A percentile compares a stretch with the other conserved stretches of the same genome.
Evolutionary conservation across 2,329 filamentous ascomycete species (phyloP).

Genomic region (Aspergillus sp.): DNA sequence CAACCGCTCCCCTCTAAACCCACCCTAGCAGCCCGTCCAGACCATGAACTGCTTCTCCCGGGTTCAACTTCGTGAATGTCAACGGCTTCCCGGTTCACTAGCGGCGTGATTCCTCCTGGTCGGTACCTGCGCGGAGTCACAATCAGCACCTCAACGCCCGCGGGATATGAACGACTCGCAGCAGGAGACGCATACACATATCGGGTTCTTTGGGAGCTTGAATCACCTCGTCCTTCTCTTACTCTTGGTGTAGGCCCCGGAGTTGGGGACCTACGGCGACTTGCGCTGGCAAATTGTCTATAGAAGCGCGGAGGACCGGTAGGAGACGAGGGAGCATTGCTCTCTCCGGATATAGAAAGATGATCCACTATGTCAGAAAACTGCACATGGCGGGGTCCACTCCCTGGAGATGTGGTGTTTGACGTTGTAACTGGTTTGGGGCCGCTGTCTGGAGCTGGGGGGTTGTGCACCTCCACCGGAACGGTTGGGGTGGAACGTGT

Average conservation of each 20-base stretch:
- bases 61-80: too few species aligned
- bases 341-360: background rate
- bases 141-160: too few species aligned
- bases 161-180: background rate
- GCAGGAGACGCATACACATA: background rate
- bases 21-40: too few species aligned
- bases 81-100: too few species aligned
- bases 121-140: background rate
- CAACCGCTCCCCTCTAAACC: too few species aligned
- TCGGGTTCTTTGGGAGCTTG: too few species aligned
- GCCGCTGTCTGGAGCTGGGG: background rate
- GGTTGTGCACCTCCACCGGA: background rate
- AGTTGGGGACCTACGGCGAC: background rate
- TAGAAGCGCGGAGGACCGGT: background rate
- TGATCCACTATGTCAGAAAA: slow-evolving; percentile 2
- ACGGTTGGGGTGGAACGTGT: background rate
- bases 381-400: background rate
- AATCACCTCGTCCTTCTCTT: too few species aligned
- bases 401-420: too few species aligned
- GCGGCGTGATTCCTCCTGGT: too few species aligned
- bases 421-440: background rate
- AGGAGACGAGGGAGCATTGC: background rate
- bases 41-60: too few species aligned
- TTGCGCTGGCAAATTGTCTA: background rate
- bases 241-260: background rate